Base-by-base conservation (phyloP, 345 rosid genomes). In the Melastoma malabathricum region DNA sequence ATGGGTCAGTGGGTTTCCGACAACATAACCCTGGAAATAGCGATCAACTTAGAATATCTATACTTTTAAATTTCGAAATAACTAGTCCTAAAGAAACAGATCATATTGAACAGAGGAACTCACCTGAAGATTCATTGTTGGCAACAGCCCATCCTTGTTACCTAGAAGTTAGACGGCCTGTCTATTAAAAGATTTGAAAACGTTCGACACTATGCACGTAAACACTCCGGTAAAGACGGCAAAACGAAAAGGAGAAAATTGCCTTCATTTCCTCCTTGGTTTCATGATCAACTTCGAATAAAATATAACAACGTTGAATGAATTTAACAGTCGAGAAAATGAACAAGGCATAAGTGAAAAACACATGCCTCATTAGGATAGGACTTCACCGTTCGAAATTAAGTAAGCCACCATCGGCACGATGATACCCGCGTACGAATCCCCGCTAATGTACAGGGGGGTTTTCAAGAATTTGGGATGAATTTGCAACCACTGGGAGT, bases 401-500 rank as follows among this genome's bases (percentile, higher is more conserved):
- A 61, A 34, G 19, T 48, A 45, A 14, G 59, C 47, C 6, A 65
- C 1, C 0, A 52, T 58, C 8, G 75, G 75, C 18, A 46, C 64
- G n/a, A 5, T 59, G 17, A 31, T 4, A 2, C 74, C 74, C 0
- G 74, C 48, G 39, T 66, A 73, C 1, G 78, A 73, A 15, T 66
- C 78, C 3, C 78, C 75, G 2, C 58, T 50, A 7, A 73, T 27
- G 29, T 66, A 73, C 46, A 69, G 70, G 9, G 55, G 46, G 62
- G 64, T 27, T 6, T 6, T 27, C 31, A 27, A 27, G 31, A 27
- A 27, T 27, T 27, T 27, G 31, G 31, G 31, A 27, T 27, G 31
- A 27, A 27, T 6, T 27, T 27, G 31, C 31, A 27, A 27, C 31
- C 31, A 27, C 31, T 27, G 31, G 6, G 6, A 27, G 6, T 27